These are phyloP conservation scores for Komagataella pastoris DNA, from an alignment of 805 yeast species.

Conservation along the genomic window DNA sequence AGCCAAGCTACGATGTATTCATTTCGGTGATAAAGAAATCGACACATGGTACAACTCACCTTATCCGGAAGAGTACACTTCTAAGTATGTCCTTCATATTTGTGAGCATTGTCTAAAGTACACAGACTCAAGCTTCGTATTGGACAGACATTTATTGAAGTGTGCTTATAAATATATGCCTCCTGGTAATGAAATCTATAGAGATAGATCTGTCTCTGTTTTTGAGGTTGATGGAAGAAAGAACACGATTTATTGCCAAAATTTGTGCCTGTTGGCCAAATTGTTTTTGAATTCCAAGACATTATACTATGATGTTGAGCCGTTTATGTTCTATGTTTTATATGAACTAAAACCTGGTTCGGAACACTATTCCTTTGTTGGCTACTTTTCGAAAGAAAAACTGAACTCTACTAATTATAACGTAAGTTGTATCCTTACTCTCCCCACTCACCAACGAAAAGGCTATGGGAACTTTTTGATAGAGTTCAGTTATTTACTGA, in stretches of 20 bases:
- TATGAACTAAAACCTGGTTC: conserved; percentile 44
- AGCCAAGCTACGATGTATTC: conserved; percentile 45
- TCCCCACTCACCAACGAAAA: conserved; percentile 76
- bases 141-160: conserved; percentile 60
- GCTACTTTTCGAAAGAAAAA: conserved; percentile 88
- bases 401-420: conserved; percentile 66
- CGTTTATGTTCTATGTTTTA: conserved; percentile 78
- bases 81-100: conserved; percentile 46
- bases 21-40: conserved; percentile 60
- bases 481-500: conserved; percentile 75
- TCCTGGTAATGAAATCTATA: conserved; percentile 86
- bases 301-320: conserved; percentile 88
- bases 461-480: conserved; percentile 87
- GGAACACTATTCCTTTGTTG: conserved; percentile 64
- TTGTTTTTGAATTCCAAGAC: conserved; percentile 85
- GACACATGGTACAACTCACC: conserved; percentile 92
- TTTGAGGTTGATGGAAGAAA: conserved; percentile 93
- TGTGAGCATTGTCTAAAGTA: conserved; percentile 82
- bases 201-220: conserved; percentile 57
- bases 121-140: conserved; percentile 53
- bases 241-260: conserved; percentile 73
- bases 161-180: conserved; percentile 59
- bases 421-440: conserved; percentile 79
- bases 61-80: conserved; percentile 76
- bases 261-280: conserved; percentile 80